Base-by-base conservation (phyloP, 192 early-diverging fungal species). In the Phlyctochytrium arcticum region DNA sequence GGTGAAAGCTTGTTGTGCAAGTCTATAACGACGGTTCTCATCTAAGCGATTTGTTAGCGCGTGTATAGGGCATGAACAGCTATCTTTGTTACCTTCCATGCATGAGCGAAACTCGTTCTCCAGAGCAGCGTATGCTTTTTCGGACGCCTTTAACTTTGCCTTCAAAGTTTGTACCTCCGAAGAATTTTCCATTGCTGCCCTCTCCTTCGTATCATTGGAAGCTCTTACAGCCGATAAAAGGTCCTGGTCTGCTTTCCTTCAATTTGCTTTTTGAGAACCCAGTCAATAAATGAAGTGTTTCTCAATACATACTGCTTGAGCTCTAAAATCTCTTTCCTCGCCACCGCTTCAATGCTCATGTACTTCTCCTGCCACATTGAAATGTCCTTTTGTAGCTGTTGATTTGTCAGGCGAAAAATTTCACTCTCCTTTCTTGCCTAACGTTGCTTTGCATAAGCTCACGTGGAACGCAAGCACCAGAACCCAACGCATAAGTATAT, bases 21-120 rank as follows among this genome's bases (percentile, higher is more conserved):
- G 70, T 1, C 48, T 17, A 29, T 59, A 64, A 36, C 62, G 60
- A 6, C 48, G 15, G 17, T 73, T 68, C 48, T 78, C 72, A 7
- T 48, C 76, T 71, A n/a, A 9, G 19, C 36, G 2, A 37, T 5
- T n/a, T 17, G 35, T 5, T 21, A 29, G 51, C 44, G 36, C 15
- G n/a, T n/a, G n/a, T n/a, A n/a, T n/a, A n/a, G n/a, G n/a, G n/a
- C n/a, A n/a, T n/a, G n/a, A n/a, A n/a, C n/a, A n/a, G n/a, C n/a
- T n/a, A n/a, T n/a, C n/a, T 53, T 15, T 19, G 27, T 59, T 66
- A 69, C 75, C 58, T 65, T 67, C 68, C 15, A 77, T 64, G 12
- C 33, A 49, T 17, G 58, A 48, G n/a, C 70, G 59, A 53, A 67
- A 76, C 48, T 82, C 80, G 19, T 58, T 53, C 37, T 82, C 80